phyloP scores from a whole-genome alignment of 129 eudicot species.

The Tanacetum coccineum region DNA sequence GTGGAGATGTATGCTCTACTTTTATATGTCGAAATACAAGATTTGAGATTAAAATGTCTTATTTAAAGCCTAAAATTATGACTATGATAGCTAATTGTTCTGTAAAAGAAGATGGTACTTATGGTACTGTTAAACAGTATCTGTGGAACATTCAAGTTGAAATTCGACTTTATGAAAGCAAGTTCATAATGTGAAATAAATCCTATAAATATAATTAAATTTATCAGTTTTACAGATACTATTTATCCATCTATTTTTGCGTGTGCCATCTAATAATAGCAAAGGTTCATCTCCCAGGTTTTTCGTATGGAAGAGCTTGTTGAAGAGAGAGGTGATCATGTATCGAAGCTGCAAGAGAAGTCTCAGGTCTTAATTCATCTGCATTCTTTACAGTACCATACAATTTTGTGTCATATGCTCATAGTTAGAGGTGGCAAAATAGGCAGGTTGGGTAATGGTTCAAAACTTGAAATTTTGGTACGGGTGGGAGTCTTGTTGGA shows the following conservation, averaged over 20 bases:
- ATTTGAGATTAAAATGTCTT: neutral
- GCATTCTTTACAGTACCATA: neutral
- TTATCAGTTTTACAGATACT: neutral
- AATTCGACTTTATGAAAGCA: neutral
- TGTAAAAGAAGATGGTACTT: neutral
- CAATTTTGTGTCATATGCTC: neutral
- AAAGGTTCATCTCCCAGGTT: conserved; percentile 36
- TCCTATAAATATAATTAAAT: neutral
- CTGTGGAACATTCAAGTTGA: neutral
- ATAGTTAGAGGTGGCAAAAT: neutral
- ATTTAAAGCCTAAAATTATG: neutral
- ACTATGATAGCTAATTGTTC: conserved; percentile 5
- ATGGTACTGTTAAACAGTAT: neutral
- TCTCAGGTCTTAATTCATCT: conserved; percentile 46
- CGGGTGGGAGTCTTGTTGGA: neutral
- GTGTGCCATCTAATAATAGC: neutral
- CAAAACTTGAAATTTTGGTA: neutral
- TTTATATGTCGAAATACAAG: no score
- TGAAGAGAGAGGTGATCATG: conserved; percentile 55
- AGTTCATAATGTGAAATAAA: neutral
- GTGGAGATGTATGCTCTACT: neutral
- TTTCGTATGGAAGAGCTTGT: conserved; percentile 53
- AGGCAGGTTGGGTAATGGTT: neutral
- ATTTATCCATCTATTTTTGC: neutral
- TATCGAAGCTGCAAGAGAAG: conserved; percentile 52